phyloP scores from a whole-genome alignment of 2,329 filamentous ascomycete genomes.

The Sordariomycetes sp. region DNA sequence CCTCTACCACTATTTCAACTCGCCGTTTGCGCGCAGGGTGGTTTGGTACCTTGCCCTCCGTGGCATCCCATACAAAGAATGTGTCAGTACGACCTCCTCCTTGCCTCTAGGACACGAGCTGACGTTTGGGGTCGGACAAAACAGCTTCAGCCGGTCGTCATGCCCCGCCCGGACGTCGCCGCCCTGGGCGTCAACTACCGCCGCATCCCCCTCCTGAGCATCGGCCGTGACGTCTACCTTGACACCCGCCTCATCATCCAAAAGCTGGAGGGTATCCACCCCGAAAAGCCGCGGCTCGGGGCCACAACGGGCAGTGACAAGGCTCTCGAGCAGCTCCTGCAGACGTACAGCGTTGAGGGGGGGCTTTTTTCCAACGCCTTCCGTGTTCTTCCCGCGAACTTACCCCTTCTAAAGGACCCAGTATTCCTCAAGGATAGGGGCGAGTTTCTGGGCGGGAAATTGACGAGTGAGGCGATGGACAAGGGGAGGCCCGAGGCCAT shows the following conservation, averaged over 20 bases:
- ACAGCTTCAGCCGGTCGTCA: slow-evolving; percentile 52
- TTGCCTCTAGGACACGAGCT: neutral
- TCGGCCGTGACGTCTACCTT: slow-evolving; percentile 57
- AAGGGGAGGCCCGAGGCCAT: slow-evolving; percentile 40
- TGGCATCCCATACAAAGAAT: slow-evolving; percentile 56
- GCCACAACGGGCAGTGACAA: slow-evolving; percentile 24
- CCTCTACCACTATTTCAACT: slow-evolving; percentile 56
- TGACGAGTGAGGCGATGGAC: slow-evolving; percentile 14
- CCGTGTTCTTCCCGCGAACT: slow-evolving; percentile 43
- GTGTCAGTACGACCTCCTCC: slow-evolving; percentile 33
- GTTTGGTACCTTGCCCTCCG: slow-evolving; percentile 59
- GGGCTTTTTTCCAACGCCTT: slow-evolving; percentile 43
- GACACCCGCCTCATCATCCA: slow-evolving; percentile 59
- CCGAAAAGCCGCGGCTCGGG: slow-evolving; percentile 25
- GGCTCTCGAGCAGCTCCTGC: slow-evolving; percentile 44
- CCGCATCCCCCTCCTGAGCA: slow-evolving; percentile 57
- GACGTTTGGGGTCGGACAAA: neutral
- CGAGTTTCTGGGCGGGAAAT: slow-evolving; percentile 21
- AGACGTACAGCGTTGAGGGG: slow-evolving; percentile 42
- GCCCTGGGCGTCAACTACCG: slow-evolving; percentile 54
- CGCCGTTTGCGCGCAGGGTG: slow-evolving; percentile 53
- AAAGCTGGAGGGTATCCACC: slow-evolving; percentile 50
- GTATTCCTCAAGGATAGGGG: slow-evolving; percentile 48
- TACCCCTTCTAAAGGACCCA: slow-evolving; percentile 43
- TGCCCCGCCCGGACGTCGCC: slow-evolving; percentile 56